Evolutionary conservation across 1,284 basidiomycete species (phyloP).

Genomic region (Boletus mariae): DNA sequence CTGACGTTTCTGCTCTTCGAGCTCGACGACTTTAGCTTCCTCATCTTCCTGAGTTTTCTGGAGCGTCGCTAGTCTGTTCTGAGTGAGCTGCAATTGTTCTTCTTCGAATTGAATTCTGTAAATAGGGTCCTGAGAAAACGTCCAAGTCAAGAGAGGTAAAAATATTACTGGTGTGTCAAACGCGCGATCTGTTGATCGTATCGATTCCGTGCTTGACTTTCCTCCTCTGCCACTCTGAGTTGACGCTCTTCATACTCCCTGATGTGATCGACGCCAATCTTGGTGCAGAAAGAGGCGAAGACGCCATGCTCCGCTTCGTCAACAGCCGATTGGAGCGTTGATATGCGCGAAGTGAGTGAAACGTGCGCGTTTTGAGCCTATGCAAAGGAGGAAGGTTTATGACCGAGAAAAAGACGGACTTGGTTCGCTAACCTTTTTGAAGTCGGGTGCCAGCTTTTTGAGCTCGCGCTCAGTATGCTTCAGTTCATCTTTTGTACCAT

Average conservation of each 20-base stretch:
- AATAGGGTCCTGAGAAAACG: not conserved
- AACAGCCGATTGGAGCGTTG: conserved; percentile 56
- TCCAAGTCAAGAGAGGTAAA: not conserved
- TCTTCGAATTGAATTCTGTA: conserved; percentile 74
- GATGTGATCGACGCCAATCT: conserved; percentile 81
- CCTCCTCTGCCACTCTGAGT: conserved; percentile 82
- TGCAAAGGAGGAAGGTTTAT: not conserved
- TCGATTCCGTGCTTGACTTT: conserved; percentile 79
- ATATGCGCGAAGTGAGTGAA: conserved; percentile 53
- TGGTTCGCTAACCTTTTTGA: conserved; percentile 51
- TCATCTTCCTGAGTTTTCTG: conserved; percentile 56
- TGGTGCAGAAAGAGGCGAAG: conserved; percentile 77
- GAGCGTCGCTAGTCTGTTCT: conserved; percentile 61
- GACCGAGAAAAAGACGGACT: not conserved
- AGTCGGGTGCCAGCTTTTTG: conserved; percentile 61
- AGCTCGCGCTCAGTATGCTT: conserved; percentile 73
- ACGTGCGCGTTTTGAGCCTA: conserved; percentile 56
- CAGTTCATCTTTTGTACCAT: conserved; percentile 74
- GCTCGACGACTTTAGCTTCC: conserved; percentile 50
- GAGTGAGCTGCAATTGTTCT: conserved; percentile 63
- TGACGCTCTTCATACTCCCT: conserved; percentile 95
- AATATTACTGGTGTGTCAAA: conserved; percentile 82
- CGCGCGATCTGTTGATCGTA: conserved; percentile 88
- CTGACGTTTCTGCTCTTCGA: conserved; percentile 55
- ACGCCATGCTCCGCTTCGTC: conserved; percentile 79